Evolutionary conservation across 805 yeast genomes (phyloP), one percentile per base, ranked within the genome.

Genomic region (Tetrapisispora taiwanensis): DNA sequence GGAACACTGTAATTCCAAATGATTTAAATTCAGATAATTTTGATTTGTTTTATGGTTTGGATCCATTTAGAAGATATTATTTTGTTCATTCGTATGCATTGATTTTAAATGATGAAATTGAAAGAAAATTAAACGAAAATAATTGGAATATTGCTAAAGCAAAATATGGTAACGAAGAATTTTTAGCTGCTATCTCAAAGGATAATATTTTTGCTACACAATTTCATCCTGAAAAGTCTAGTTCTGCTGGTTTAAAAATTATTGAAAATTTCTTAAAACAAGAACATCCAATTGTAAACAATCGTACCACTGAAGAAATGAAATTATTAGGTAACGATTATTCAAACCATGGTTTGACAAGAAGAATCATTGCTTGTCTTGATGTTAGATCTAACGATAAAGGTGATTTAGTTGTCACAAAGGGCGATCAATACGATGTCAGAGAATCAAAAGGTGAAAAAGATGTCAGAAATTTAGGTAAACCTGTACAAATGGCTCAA

Each of bases 151-250:
- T 84, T 44, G 87, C 88, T 0, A 65, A 75, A 37, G 76, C 92
- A 1, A 69, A 65, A 44, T 92, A 92, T 62, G 95, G 94, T 7
- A 62, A 77, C 24, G 89, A 92, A 64, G 71, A 66, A 41, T 92
- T 89, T 54, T 69, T 92, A 48, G 94, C 97, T 14, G 92, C 97
- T 0, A 62, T 89, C 40, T 61, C 79, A 27, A 81, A 74, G 56
- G 86, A 73, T 47, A 89, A 87, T 50, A 69, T 90, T 10, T 85
- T 92, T 65, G 95, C 97, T 36, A 92, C 97, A 1, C 99, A 92
- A 63, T 92, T 92, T 65, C 99, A 92, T 65, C 99, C 99, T n/a
- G 99, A 92, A 60, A 92, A 92, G 63, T 86, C 96, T 3, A 98
- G 98, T 12, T 59, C 70, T 19, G 95, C 95, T 4, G 99, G 99